These are phyloP conservation scores for Orbilia ellipsospora DNA, from an alignment of 2,329 filamentous ascomycete species.

Conservation along the genomic window DNA sequence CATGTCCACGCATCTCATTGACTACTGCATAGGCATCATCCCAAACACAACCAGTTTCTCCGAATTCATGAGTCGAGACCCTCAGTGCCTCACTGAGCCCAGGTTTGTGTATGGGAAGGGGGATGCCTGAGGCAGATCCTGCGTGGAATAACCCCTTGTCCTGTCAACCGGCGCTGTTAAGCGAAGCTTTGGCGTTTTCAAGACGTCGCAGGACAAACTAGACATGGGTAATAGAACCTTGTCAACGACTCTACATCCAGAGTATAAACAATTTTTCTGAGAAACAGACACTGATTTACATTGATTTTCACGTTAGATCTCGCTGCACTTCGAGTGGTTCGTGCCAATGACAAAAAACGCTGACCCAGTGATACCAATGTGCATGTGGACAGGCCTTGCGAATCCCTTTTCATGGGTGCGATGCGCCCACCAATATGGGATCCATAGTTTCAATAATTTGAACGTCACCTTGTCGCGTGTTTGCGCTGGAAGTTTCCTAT, in stretches of 20 bases:
- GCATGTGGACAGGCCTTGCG: too few species aligned
- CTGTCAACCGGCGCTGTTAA: conserved; percentile 33
- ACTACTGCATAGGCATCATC: conserved; percentile 7
- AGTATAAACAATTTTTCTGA: conserved; percentile 33
- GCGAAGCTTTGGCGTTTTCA: conserved; percentile 49
- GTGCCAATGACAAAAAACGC: conserved; percentile 1
- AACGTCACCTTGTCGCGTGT: conserved; percentile 22
- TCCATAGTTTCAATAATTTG: conserved; percentile 46
- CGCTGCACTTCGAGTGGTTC: conserved; percentile 24
- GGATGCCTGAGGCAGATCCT: conserved; percentile 50
- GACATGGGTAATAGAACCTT: conserved; percentile 27
- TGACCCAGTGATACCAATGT: conserved; percentile 3
- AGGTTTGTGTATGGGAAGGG: conserved; percentile 3
- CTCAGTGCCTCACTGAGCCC: conserved; percentile 26
- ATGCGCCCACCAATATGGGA: conserved; percentile 4
- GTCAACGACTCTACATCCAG: conserved; percentile 12
- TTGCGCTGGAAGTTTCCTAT: conserved; percentile 18
- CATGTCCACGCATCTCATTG: not conserved
- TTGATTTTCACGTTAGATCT: conserved; percentile 15
- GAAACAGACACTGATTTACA: conserved; percentile 35
- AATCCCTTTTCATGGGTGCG: too few species aligned
- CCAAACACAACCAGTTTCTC: conserved; percentile 42
- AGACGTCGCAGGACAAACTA: conserved; percentile 48
- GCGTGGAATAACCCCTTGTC: conserved; percentile 40
- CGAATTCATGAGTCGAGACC: conserved; percentile 29